Conservation (phyloP, 2,329 filamentous ascomycete genomes). For the Aspergillus sojae region DNA sequence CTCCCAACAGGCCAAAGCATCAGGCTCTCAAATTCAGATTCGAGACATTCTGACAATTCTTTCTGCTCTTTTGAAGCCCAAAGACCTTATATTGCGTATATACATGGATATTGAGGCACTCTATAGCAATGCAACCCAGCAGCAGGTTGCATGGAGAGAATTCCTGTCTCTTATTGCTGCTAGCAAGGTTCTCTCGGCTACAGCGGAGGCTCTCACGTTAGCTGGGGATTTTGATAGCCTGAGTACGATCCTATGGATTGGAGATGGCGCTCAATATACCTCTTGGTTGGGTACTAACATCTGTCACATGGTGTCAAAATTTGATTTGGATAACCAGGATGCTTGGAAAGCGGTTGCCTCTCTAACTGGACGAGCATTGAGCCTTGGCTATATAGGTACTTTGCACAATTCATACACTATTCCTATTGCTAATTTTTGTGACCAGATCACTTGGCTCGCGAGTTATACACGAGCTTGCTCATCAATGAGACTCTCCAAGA, state of each 20-base stretch:
- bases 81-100: constrained; percentile 46
- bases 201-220: constrained; percentile 57
- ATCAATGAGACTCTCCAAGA: constrained; percentile 28
- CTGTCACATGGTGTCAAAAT: constrained; percentile 41
- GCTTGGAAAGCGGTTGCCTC: constrained; percentile 43
- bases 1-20: constrained; percentile 35
- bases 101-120: constrained; percentile 48
- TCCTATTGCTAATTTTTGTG: constrained; percentile 15
- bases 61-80: constrained; percentile 46
- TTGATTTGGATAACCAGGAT: constrained; percentile 43
- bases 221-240: constrained; percentile 32
- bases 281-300: constrained; percentile 73
- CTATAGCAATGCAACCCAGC: constrained; percentile 47
- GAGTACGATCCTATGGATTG: constrained; percentile 58
- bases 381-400: constrained; percentile 72
- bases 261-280: constrained; percentile 66
- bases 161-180: constrained; percentile 61
- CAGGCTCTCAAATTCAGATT: constrained; percentile 36
- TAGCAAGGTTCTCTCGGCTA: constrained; percentile 60
- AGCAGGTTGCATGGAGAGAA: constrained; percentile 65
- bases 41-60: constrained; percentile 40
- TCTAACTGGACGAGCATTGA: constrained; percentile 62
- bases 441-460: constrained; percentile 43
- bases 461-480: constrained; percentile 44
- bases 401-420: background rate